These are phyloP conservation scores for Petunia axillaris DNA, from an alignment of 257 asterid species.

Conservation along the genomic window DNA sequence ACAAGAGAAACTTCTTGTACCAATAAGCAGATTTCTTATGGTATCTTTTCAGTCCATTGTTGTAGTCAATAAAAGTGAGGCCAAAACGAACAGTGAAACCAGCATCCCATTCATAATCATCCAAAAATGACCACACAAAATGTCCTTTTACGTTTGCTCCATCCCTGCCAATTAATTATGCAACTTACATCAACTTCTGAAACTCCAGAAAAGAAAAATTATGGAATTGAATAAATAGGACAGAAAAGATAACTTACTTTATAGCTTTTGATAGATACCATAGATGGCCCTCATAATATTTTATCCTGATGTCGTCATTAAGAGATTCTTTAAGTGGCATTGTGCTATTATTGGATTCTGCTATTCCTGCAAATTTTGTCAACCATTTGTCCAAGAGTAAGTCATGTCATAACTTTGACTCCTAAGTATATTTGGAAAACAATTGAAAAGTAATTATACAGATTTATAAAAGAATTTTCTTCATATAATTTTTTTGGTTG, in stretches of 20 bases:
- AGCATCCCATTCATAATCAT: constrained; percentile 42
- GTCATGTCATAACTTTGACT: neutral
- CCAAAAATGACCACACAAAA: constrained; percentile 37
- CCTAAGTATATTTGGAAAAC: neutral
- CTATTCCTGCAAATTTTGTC: constrained; percentile 27
- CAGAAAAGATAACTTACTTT: constrained; percentile 26
- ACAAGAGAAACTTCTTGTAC: constrained; percentile 24
- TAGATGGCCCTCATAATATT: constrained; percentile 34
- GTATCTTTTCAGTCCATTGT: constrained; percentile 29
- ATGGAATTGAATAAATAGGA: neutral
- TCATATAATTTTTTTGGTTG: too few relatives aligned
- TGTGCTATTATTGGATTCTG: constrained; percentile 32
- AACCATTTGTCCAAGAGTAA: neutral
- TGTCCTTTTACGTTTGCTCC: constrained; percentile 40
- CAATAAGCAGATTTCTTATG: constrained; percentile 30
- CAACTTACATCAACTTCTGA: neutral
- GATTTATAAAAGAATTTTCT: too few relatives aligned
- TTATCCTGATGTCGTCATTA: constrained; percentile 30
- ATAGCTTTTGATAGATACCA: constrained; percentile 36
- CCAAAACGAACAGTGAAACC: constrained; percentile 40
- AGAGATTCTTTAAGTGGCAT: constrained; percentile 32
- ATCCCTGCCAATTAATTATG: constrained; percentile 25
- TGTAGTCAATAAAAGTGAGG: constrained; percentile 30
- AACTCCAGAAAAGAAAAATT: neutral
- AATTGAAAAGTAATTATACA: too few relatives aligned